Percentiles rank a stretch among this genome's conserved stretches.
phyloP scores from a whole-genome alignment of 148 eudicot genomes.

The Chenopodium berlandieri region DNA sequence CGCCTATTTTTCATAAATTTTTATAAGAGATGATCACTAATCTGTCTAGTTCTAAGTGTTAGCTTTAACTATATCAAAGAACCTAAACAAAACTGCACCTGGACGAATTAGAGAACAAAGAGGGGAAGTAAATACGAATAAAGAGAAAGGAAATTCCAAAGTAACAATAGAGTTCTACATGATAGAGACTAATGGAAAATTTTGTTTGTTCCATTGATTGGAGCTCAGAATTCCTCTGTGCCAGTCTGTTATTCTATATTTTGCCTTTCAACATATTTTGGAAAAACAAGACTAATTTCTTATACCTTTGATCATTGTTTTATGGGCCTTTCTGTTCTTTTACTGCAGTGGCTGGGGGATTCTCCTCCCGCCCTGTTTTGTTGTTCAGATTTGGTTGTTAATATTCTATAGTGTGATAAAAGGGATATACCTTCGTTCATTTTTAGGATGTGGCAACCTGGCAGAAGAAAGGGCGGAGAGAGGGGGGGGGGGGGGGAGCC shows the following conservation, averaged over 20 bases:
- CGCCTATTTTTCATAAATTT: no score
- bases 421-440: background rate
- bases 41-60: no score
- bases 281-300: background rate
- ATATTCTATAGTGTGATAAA: no score
- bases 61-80: no score
- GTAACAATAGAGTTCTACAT: background rate
- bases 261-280: background rate
- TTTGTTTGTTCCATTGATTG: background rate
- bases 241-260: background rate
- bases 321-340: background rate
- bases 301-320: background rate
- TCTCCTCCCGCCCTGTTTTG: background rate
- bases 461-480: background rate
- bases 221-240: background rate
- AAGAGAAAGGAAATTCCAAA: no score
- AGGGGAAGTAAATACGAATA: no score
- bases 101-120: no score
- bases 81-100: no score
- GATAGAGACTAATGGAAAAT: background rate
- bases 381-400: background rate
- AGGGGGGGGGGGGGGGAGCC: background rate
- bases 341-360: background rate
- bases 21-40: no score
- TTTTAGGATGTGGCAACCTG: background rate